Base-by-base conservation (phyloP, 1,284 basidiomycete species). In the Naganishia liquefaciens region DNA sequence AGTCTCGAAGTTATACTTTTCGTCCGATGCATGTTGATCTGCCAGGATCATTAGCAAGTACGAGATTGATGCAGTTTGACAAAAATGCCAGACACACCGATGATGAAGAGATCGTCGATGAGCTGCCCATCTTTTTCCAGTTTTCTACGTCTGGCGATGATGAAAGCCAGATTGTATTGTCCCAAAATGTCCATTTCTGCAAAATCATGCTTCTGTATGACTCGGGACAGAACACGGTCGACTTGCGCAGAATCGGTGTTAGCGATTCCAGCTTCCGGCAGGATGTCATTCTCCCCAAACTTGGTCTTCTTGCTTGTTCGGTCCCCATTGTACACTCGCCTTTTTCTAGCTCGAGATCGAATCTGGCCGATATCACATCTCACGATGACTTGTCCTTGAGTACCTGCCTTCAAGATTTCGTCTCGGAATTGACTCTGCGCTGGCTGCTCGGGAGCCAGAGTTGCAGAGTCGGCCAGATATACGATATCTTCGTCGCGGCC, bases 1-100 rank as follows among this genome's bases (percentile, higher is more conserved):
- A 3, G 85, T 89, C 81, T 99, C 95, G 75, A 98, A 99, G 75
- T 98, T 99, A 81, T 89, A 98, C 81, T 99, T 99, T 79, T 99
- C 96, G 77, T 99, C 95, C 19, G 81, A 80, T 1, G 84, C 83
- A 73, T 84, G 81, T 72, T 81, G 81, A 66, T 79, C 77, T 65
- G 40, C 13, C 3, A 33, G n/a, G 43, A n/a, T n/a, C n/a, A n/a
- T n/a, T n/a, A n/a, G n/a, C n/a, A n/a, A n/a, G n/a, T n/a, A n/a
- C n/a, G n/a, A n/a, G n/a, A n/a, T n/a, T n/a, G n/a, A n/a, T n/a
- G n/a, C n/a, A n/a, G n/a, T n/a, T n/a, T n/a, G n/a, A n/a, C n/a
- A n/a, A n/a, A n/a, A 13, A 88, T 85, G 7, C 88, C 88, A 72
- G 90, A 91, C 73, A 91, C 89, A 73, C 94, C 93, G 25, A 98